Conservation (phyloP, 345 rosid genomes). For the Salix exigua region DNA sequence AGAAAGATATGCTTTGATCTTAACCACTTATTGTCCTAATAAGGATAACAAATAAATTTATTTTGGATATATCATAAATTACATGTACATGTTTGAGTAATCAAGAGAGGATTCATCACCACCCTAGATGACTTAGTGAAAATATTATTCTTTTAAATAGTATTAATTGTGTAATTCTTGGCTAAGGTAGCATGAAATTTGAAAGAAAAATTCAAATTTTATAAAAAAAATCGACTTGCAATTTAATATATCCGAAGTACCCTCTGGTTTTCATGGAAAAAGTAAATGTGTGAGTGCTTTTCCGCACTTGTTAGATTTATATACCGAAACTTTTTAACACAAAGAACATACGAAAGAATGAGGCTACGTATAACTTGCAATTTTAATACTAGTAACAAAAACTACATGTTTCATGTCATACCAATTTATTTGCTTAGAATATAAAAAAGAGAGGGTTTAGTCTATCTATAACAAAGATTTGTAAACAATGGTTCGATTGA, state of each 20-base stretch:
- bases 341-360: background rate
- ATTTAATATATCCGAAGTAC: too few relatives aligned
- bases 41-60: too few relatives aligned
- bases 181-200: too few relatives aligned
- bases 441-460: background rate
- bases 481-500: background rate
- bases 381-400: background rate
- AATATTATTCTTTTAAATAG: rapidly evolving
- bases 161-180: too few relatives aligned
- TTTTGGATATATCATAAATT: too few relatives aligned
- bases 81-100: too few relatives aligned
- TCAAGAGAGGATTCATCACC: too few relatives aligned
- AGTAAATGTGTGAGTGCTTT: background rate
- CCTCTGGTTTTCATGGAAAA: background rate
- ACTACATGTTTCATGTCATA: background rate
- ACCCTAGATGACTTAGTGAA: too few relatives aligned
- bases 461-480: background rate
- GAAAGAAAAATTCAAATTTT: too few relatives aligned
- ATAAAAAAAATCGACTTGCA: too few relatives aligned
- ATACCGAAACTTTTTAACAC: background rate
- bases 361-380: background rate
- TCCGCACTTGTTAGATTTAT: background rate
- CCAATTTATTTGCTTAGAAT: background rate
- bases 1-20: too few relatives aligned
- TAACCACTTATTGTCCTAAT: too few relatives aligned